These are phyloP conservation scores for Zanthoxylum bungeanum DNA, from an alignment of 345 rosid genomes.

Conservation along the genomic window DNA sequence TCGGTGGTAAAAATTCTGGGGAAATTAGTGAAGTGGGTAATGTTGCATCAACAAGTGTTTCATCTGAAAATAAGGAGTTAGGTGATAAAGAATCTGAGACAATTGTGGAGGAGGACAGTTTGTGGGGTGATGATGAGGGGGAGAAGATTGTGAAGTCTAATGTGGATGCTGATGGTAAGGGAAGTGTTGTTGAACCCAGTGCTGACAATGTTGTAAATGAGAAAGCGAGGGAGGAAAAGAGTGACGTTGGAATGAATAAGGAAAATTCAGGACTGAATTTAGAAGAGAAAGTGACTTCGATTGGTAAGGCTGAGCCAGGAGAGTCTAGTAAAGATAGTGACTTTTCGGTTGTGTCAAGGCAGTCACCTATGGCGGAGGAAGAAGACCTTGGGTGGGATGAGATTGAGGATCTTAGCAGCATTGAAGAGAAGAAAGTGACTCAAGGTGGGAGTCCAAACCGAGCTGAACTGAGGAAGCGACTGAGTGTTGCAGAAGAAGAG, in stretches of 20 bases:
- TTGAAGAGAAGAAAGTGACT: constrained; percentile 42
- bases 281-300: constrained; percentile 28
- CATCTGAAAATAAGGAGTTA: constrained; percentile 22
- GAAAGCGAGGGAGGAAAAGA: constrained; percentile 22
- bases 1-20: constrained; percentile 17
- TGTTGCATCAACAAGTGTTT: constrained; percentile 17
- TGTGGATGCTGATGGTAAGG: constrained; percentile 6
- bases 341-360: constrained; percentile 37
- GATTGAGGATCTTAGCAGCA: constrained; percentile 48
- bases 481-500: constrained; percentile 68
- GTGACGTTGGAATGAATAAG: constrained; percentile 7
- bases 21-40: constrained; percentile 15
- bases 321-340: constrained; percentile 46
- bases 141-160: constrained; percentile 5
- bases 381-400: constrained; percentile 63
- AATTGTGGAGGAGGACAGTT: constrained; percentile 14
- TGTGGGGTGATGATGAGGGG: constrained; percentile 6
- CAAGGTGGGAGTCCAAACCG: constrained; percentile 25
- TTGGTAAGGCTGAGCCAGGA: constrained; percentile 24
- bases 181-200: constrained; percentile 23
- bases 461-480: constrained; percentile 56
- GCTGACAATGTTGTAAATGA: constrained; percentile 13
- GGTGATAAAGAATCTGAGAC: constrained; percentile 6
- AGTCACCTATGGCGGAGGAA: constrained; percentile 34
- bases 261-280: constrained; percentile 16